Percentiles rank a stretch among this genome's conserved stretches.
These are phyloP conservation scores for Discostella stelligeroides DNA, from an alignment of 108 stramenopile species.

Conservation along the genomic window DNA sequence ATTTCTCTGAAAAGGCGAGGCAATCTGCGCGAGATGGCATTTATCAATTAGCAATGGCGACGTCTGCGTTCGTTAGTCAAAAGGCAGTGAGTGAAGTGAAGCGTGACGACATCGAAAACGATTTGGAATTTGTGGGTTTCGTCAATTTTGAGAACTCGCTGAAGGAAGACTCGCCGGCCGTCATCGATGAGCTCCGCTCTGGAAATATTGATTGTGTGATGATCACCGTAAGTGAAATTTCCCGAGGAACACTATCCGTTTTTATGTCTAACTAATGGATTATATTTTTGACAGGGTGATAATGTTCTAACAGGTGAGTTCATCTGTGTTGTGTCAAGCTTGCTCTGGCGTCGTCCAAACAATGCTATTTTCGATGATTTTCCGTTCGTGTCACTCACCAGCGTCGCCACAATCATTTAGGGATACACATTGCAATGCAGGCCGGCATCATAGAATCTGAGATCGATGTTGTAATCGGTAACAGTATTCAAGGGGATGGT, in stretches of 20 bases:
- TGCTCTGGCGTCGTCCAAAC: no score
- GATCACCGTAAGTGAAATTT: conserved; percentile 35
- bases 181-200: conserved; percentile 53
- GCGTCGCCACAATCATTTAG: neutral
- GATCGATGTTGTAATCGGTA: conserved; percentile 40
- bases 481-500: conserved; percentile 19
- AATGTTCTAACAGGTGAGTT: conserved; percentile 47
- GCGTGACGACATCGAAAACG: conserved; percentile 58
- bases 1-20: conserved; percentile 45
- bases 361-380: no score
- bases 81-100: conserved; percentile 20
- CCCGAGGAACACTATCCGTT: neutral
- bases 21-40: conserved; percentile 52
- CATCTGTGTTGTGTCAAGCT: no score
- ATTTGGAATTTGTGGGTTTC: conserved; percentile 56
- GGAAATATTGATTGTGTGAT: conserved; percentile 58
- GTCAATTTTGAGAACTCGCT: conserved; percentile 67
- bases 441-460: conserved; percentile 55
- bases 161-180: conserved; percentile 52
- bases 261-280: neutral
- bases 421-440: conserved; percentile 60
- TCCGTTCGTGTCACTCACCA: neutral
- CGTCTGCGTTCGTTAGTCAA: conserved; percentile 6
- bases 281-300: conserved; percentile 47
- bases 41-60: conserved; percentile 66